phyloP scores from a whole-genome alignment of 176 grass and related monocot species.

The Musa itinerans region DNA sequence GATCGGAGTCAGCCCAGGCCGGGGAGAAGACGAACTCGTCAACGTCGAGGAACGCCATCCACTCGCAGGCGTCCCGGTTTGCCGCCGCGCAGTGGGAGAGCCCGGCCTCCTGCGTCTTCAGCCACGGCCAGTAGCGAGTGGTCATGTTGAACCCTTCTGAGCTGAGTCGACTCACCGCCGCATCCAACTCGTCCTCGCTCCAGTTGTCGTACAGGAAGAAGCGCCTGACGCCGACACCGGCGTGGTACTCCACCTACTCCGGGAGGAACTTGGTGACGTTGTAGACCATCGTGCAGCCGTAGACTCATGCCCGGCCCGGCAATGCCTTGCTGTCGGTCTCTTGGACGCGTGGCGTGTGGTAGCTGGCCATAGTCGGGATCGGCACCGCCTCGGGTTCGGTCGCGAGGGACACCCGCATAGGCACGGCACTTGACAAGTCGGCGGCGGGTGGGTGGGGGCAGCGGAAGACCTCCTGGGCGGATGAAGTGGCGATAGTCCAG shows the following conservation, averaged over 20 bases:
- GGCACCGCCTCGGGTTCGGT: conserved; percentile 8
- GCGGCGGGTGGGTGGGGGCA: conserved; percentile 41
- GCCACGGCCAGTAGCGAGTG: conserved; percentile 26
- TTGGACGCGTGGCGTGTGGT: conserved; percentile 4
- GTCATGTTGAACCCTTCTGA: too few species aligned
- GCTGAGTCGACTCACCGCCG: too few species aligned
- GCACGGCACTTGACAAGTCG: background rate
- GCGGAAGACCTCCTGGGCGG: conserved; percentile 67
- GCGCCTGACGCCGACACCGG: too few species aligned
- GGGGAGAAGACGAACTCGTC: conserved; percentile 65
- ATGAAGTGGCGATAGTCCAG: conserved; percentile 24
- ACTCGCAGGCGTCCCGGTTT: conserved; percentile 31
- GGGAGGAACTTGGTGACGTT: too few species aligned
- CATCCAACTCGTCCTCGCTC: too few species aligned
- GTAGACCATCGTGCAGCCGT: background rate
- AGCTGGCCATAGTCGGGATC: conserved; percentile 44
- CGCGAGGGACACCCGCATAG: conserved; percentile 23
- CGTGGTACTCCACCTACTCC: too few species aligned
- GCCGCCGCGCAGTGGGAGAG: conserved; percentile 41
- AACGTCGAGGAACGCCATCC: conserved; percentile 74
- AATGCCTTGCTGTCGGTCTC: background rate
- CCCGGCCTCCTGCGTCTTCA: conserved; percentile 64
- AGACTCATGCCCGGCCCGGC: background rate
- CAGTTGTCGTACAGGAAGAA: too few species aligned
- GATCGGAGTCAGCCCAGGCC: background rate